These are phyloP conservation scores for Penstemon newberryi DNA, from an alignment of 257 asterid genomes.

Conservation along the genomic window DNA sequence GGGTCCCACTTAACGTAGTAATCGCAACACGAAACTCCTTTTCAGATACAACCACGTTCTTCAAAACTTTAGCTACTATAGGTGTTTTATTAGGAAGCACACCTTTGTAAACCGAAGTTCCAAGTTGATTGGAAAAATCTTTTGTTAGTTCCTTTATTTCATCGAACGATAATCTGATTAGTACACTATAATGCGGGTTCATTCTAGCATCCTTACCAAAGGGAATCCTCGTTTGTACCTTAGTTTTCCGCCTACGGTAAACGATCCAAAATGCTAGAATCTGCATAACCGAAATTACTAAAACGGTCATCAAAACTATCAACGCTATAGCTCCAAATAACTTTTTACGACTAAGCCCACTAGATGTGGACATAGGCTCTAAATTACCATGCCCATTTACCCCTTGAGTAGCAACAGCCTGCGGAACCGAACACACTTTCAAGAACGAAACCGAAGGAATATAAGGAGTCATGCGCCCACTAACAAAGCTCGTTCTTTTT, in stretches of 20 bases:
- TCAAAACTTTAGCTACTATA: conserved; percentile 50
- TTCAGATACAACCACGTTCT: conserved; percentile 45
- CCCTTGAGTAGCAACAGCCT: conserved; percentile 50
- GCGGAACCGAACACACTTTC: conserved; percentile 63
- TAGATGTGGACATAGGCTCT: conserved; percentile 24
- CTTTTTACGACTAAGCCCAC: conserved; percentile 34
- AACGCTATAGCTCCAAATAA: conserved; percentile 43
- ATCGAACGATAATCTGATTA: conserved; percentile 48
- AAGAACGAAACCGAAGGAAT: conserved; percentile 50
- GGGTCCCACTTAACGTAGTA: conserved; percentile 56
- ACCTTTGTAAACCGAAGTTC: conserved; percentile 51
- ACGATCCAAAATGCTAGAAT: conserved; percentile 40
- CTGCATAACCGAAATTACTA: conserved; percentile 41
- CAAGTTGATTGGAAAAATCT: conserved; percentile 42
- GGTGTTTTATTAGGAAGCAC: conserved; percentile 46
- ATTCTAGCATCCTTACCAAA: conserved; percentile 56
- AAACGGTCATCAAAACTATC: conserved; percentile 44
- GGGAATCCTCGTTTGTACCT: conserved; percentile 43
- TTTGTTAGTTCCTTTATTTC: conserved; percentile 54
- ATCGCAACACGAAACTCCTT: conserved; percentile 61
- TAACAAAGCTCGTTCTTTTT: conserved; percentile 48
- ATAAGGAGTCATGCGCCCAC: conserved; percentile 53
- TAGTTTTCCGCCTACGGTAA: conserved; percentile 35
- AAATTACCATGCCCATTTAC: conserved; percentile 27
- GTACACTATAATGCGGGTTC: conserved; percentile 54